Evolutionary conservation across 129 eudicot species (phyloP), one percentile per base, ranked within the genome.

Genomic region (Pulicaria dysenterica): DNA sequence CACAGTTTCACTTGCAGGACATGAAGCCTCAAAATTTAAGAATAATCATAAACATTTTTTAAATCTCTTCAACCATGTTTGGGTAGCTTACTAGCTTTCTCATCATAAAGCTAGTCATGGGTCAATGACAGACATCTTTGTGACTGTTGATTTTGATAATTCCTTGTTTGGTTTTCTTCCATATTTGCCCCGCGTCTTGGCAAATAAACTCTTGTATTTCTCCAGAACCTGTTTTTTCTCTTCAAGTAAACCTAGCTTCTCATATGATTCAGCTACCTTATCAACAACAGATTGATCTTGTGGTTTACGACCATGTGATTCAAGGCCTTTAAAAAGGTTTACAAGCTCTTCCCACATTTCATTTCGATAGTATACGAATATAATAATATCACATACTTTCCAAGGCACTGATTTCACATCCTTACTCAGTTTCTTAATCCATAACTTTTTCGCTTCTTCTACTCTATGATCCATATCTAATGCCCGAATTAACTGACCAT

Each of bases 401-500:
- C 96, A 90, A 24, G 98, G 93, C 45, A 88, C 88, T 1, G 88
- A 81, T 63, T 84, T 88, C 49, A 85, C 46, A 82, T 90, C 86
- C 41, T 70, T 70, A 24, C 87, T 88, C 10, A 94, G 80, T 87
- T 90, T 94, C 91, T 73, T 86, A 72, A 56, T 81, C 98, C 98
- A 94, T 41, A 94, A 24, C 71, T 73, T 80, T 7, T 86, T 85
- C 58, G 98, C 98, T 82, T 94, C 98, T 73, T 77, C 82, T 3
- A 84, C 95, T 68, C 98, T 76, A 48, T 77, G 72, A 76, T 94
- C 98, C 96, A 77, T 90, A 77, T 88, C 98, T 64, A 94, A 65
- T 11, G 98, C 97, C 16, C 72, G 81, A 43, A 94, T 94, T 65
- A 94, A 75, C 86, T 90, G 96, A 50, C 83, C 90, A 58, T 94